Conservation (phyloP, 202 grass and related monocot species). For the Zizania palustris region DNA sequence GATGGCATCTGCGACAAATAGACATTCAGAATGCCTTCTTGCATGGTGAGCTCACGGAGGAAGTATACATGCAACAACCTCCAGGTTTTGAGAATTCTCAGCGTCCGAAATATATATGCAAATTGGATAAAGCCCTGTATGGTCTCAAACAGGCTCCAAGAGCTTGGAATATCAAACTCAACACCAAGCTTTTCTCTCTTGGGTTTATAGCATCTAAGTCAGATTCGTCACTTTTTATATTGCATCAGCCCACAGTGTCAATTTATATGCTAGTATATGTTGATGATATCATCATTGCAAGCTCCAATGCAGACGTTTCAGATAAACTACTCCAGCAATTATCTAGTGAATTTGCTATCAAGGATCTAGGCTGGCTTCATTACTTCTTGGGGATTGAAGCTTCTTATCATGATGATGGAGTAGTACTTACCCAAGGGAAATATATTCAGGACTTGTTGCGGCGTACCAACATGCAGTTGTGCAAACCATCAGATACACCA, state of each 20-base stretch:
- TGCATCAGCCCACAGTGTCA: too few relatives aligned
- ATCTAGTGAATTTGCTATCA: background rate
- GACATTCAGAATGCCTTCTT: background rate
- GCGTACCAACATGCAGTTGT: too few relatives aligned
- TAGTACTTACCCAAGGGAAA: too few relatives aligned
- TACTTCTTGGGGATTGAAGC: background rate
- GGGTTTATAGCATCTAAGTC: background rate
- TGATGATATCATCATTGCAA: too few relatives aligned
- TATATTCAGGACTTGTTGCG: too few relatives aligned
- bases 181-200: background rate
- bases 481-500: too few relatives aligned
- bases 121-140: background rate
- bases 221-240: background rate
- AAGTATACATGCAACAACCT: slow-evolving; percentile 3
- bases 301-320: too few relatives aligned
- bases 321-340: background rate
- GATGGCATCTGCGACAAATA: background rate
- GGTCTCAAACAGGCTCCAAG: background rate
- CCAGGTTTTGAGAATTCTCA: background rate
- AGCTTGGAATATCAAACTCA: background rate
- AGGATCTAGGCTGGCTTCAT: background rate
- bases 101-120: background rate
- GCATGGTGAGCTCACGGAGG: background rate
- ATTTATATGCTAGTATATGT: too few relatives aligned
- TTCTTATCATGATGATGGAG: background rate